Base-by-base conservation (phyloP, 768 basidiomycete genomes). In the Fomitopsis pulvina region DNA sequence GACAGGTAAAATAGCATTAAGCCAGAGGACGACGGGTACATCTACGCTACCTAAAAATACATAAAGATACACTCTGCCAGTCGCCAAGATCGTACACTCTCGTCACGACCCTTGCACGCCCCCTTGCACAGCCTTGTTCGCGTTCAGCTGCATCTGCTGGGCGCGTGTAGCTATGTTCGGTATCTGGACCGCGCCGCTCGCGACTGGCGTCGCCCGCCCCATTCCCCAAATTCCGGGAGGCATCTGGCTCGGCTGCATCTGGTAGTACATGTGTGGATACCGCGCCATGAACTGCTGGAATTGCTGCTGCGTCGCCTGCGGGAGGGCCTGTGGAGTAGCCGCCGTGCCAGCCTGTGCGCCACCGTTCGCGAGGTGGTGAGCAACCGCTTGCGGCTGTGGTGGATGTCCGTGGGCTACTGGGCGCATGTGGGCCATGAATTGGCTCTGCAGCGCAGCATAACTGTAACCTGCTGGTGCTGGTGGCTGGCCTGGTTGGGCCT, bases 21-120 rank as follows among this genome's bases (percentile, higher is more conserved):
- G 34, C 34, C 34, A 37, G 18, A 5, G 34, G 34, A 16, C 34
- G 34, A 37, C 14, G 34, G 34, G 18, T 46, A 46, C 45, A 37
- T 46, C 32, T 46, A 46, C 32, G 30, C 32, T 46, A 46, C 45
- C 45, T 51, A 51, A 48, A 45, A 49, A 58, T 46, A 55, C 51
- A 56, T 52, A 50, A 49, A 26, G 51, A 45, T 51, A 53, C 48
- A 48, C 9, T 5, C 42, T 37, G 24, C 34, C 8, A 26, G 16
- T 28, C 32, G 10, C 41, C 14, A 9, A n/a, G n/a, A n/a, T n/a
- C 40, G 30, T 37, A 12, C 5, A 3, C 41, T 21, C 40, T n/a
- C n/a, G 30, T 55, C 54, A 60, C 34, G 58, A 53, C 10, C 60
- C 62, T 57, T 62, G 63, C 57, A 59, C 56, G 22, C 58, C 58